Conservation (phyloP, 805 yeast genomes). For the Spathaspora boniae region DNA sequence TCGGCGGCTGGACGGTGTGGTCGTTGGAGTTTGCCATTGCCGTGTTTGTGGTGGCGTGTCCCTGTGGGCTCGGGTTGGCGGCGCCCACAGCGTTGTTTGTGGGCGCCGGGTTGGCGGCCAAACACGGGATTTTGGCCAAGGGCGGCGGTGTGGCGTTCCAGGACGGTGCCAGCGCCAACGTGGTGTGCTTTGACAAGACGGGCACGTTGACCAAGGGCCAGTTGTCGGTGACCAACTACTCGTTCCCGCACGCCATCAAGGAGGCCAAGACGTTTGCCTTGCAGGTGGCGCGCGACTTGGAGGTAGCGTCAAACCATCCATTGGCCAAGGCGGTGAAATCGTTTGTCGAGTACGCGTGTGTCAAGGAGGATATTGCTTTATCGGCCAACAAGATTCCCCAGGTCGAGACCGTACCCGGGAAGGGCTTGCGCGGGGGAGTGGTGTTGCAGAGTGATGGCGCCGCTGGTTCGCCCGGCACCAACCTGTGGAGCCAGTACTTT, state of each 20-base stretch:
- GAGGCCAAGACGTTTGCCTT: slow-evolving; percentile 24
- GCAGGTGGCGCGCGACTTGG: slow-evolving; percentile 57
- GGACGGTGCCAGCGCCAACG: slow-evolving; percentile 61
- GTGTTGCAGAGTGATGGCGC: slow-evolving; percentile 18
- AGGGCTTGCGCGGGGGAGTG: slow-evolving; percentile 51
- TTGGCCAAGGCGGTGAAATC: slow-evolving; percentile 54
- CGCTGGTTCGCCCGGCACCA: slow-evolving; percentile 10
- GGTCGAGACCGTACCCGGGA: slow-evolving; percentile 56
- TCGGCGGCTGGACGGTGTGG: slow-evolving; percentile 78
- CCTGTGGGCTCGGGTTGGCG: slow-evolving; percentile 82
- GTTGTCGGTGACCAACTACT: slow-evolving; percentile 51
- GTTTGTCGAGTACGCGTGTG: slow-evolving; percentile 31
- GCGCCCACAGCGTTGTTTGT: slow-evolving; percentile 83
- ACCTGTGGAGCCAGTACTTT: slow-evolving; percentile 28
- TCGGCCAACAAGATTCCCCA: slow-evolving; percentile 39
- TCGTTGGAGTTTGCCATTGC: slow-evolving; percentile 73
- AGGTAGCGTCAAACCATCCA: slow-evolving; percentile 65
- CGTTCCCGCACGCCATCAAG: slow-evolving; percentile 19
- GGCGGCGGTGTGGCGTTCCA: slow-evolving; percentile 85
- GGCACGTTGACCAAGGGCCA: slow-evolving; percentile 75
- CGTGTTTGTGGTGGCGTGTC: slow-evolving; percentile 81
- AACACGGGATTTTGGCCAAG: slow-evolving; percentile 67
- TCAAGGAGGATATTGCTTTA: slow-evolving; percentile 13
- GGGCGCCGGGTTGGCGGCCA: slow-evolving; percentile 77
- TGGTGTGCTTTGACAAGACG: slow-evolving; percentile 74